phyloP scores from a whole-genome alignment of 1,284 basidiomycete species.

The Ustilago tritici region DNA sequence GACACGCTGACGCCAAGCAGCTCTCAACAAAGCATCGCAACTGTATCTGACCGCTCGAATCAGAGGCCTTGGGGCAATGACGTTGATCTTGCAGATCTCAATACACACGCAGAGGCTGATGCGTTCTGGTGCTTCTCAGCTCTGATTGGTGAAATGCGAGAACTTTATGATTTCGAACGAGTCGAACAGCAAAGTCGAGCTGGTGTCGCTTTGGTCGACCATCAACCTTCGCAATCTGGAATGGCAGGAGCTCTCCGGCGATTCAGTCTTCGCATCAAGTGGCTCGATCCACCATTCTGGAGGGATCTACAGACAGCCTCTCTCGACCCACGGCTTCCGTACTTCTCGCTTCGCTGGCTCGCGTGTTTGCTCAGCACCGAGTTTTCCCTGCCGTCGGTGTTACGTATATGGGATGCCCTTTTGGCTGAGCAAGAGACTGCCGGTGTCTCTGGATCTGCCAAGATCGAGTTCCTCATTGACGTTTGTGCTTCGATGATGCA shows the following conservation, averaged over 20 bases:
- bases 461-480: slow-evolving; percentile 66
- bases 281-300: slow-evolving; percentile 60
- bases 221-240: slow-evolving; percentile 31
- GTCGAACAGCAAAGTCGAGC: slow-evolving; percentile 49
- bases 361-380: slow-evolving; percentile 65
- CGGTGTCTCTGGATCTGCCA: slow-evolving; percentile 33
- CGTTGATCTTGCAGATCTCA: slow-evolving; percentile 29
- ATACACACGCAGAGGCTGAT: slow-evolving; percentile 62
- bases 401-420: slow-evolving; percentile 65
- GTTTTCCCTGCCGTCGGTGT: slow-evolving; percentile 58
- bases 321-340: slow-evolving; percentile 64
- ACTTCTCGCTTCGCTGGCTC: slow-evolving; percentile 68
- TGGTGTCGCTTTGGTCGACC: slow-evolving; percentile 12
- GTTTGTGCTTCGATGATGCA: slow-evolving; percentile 65
- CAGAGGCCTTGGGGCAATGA: slow-evolving; percentile 27
- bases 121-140: slow-evolving; percentile 69
- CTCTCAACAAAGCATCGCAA: slow-evolving; percentile 21
- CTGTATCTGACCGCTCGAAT: neutral
- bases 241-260: slow-evolving; percentile 59
- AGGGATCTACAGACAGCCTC: slow-evolving; percentile 37
- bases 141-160: slow-evolving; percentile 64
- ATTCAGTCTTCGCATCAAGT: slow-evolving; percentile 57
- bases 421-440: slow-evolving; percentile 55
- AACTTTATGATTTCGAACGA: slow-evolving; percentile 66
- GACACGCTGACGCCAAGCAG: slow-evolving; percentile 19